Base-by-base conservation (phyloP, 805 yeast genomes). In the Metschnikowia matae region DNA sequence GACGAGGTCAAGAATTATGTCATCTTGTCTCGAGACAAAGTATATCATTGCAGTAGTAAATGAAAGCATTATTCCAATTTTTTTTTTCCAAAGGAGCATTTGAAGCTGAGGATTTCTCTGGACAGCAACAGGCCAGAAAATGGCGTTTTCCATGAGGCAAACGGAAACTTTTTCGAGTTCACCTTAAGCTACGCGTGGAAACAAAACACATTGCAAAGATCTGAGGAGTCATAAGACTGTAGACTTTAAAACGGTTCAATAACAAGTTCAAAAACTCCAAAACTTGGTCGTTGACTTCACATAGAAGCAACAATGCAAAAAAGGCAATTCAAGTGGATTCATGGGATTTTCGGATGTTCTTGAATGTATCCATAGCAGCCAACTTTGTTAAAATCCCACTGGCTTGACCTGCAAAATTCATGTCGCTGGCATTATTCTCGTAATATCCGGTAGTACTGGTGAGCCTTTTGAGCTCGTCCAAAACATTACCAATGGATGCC, bases 111-210 rank as follows among this genome's bases (percentile, higher is more conserved):
- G 56, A 40, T 62, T 52, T 21, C 55, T 57, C n/a, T 46, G 45
- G 3, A 64, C 68, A 2, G 63, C 53, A 6, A 62, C 61, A 5
- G 56, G 40, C 73, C 73, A 68, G 47, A 69, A 68, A 18, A 69
- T 48, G 11, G 72, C 66, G 45, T 63, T 48, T 40, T 66, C 69
- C 11, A 57, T 44, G 14, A 58, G 54, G 26, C 51, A 50, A 1
- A 63, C 53, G 2, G 51, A 32, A 3, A 40, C 34, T 13, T 40
- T 46, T 35, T 62, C 63, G 21, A 59, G 57, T 3, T 52, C 31
- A 17, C n/a, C 62, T 48, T 10, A 48, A 42, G 31, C 57, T 41
- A 11, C 50, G 45, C 11, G 45, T 14, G 7, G 53, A 42, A n/a
- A 57, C 53, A 45, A 64, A 64, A 35, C 66, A 56, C 6, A 67